Evolutionary conservation across 163 green algal genomes (phyloP), one percentile per base, ranked within the genome.

Genomic region (Chlorella variabilis): DNA sequence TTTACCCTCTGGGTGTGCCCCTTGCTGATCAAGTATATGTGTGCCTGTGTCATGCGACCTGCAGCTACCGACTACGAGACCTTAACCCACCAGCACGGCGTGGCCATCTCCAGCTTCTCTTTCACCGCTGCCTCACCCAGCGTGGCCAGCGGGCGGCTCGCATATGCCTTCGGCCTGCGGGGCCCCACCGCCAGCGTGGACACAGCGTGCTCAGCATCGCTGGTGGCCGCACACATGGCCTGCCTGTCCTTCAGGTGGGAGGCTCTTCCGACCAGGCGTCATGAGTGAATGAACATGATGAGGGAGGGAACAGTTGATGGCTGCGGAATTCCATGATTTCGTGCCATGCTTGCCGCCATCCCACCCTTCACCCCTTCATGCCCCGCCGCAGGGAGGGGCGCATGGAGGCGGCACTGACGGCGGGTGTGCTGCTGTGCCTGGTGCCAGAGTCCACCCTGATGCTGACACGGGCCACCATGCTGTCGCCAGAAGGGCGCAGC

Each of bases 401-500:
- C 42, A 77, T 79, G 81, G 84, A 87, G n/a, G 71, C 39, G 15
- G 84, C 84, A 2, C 54, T 88, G 63, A 75, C 63, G 4, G 63
- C 61, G 31, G 84, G 84, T 49, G 84, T 88, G 15, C 66, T 88
- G 39, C 74, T 88, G 23, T 88, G 81, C 58, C 74, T 88, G 66
- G 81, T 87, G 33, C 84, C 84, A 1, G 63, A 88, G 74, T 88
- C 84, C 1, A 88, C 74, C 11, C 63, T 88, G 9, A 88, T 88
- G 84, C 67, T 85, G n/a, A 56, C 45, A 23, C 71, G 77, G 15
- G 77, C 83, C 36, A 51, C 87, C 80, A 95, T 96, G 92, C 84
- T 97, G 27, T 76, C 89, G 2, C 78, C 84, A 5, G 92, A 96
- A 34, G 94, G 94, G 20, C 89, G 94, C 56, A 97, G 90, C 88